A percentile compares a stretch with the other conserved stretches of the same genome.
Conservation (phyloP, 2,329 filamentous ascomycete genomes). For the Onygenales sp. region DNA sequence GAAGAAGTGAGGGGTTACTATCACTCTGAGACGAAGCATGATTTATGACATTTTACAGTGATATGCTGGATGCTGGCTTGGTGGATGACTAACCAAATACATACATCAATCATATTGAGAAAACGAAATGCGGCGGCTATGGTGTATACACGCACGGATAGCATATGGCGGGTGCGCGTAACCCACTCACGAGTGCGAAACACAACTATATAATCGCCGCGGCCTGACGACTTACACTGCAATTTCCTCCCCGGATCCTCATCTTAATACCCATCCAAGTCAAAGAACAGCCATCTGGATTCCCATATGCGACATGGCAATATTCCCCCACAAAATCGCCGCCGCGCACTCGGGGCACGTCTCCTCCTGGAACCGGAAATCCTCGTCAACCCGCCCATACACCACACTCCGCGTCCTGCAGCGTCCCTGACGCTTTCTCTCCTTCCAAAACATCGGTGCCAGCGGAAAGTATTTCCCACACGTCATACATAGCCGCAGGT, state of each 20-base stretch:
- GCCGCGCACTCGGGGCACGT: constrained; percentile 10
- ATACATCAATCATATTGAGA: neutral
- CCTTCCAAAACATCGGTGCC: constrained; percentile 5
- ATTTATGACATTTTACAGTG: too few species aligned
- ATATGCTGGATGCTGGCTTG: too few species aligned
- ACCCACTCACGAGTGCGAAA: neutral
- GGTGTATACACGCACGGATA: too few species aligned
- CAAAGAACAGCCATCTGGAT: constrained; percentile 4
- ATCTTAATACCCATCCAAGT: neutral
- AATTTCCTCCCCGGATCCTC: neutral
- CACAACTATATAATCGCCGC: neutral
- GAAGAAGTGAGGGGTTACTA: constrained; percentile 17
- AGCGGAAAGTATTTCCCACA: constrained; percentile 9
- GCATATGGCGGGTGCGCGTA: too few species aligned
- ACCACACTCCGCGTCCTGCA: constrained; percentile 6
- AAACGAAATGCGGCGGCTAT: neutral
- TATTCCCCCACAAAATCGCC: constrained; percentile 3
- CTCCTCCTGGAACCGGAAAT: constrained; percentile 8
- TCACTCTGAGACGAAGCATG: too few species aligned
- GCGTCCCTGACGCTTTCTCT: constrained; percentile 1
- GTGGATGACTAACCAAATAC: too few species aligned
- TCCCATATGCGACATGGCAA: neutral
- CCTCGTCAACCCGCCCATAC: constrained; percentile 5
- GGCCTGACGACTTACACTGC: neutral
- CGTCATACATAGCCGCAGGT: constrained; percentile 4